phyloP scores from a whole-genome alignment of 441 rosid species.

The Gossypium davidsonii region DNA sequence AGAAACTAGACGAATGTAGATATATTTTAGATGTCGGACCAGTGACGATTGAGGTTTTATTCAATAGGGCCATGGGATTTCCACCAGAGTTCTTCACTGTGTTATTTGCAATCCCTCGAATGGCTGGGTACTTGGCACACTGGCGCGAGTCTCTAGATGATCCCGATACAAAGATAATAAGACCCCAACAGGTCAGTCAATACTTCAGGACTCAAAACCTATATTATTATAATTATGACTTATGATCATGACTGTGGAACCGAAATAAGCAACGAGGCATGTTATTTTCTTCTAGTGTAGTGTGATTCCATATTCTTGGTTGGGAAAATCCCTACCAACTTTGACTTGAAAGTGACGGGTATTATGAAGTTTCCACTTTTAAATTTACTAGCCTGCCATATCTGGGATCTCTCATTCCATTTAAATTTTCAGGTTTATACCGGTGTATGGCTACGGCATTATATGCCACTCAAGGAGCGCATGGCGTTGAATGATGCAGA shows the following conservation, averaged over 20 bases:
- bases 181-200: conserved; percentile 73
- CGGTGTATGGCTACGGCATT: conserved; percentile 84
- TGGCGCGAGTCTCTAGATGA: conserved; percentile 97
- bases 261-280: not conserved
- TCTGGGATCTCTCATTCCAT: not conserved
- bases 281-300: not conserved
- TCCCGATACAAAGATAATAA: conserved; percentile 95
- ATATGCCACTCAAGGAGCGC: conserved; percentile 62
- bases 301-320: not conserved
- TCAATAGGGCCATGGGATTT: conserved; percentile 92
- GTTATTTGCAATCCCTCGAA: conserved; percentile 87
- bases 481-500: conserved; percentile 35
- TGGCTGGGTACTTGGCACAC: conserved; percentile 96
- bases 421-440: conserved; percentile 55
- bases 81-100: conserved; percentile 96
- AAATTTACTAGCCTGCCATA: not conserved
- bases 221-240: not conserved
- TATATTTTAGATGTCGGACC: not conserved
- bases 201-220: not conserved
- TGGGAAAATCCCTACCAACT: not conserved
- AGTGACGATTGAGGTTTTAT: not conserved
- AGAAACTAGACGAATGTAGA: not conserved
- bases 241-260: not conserved
- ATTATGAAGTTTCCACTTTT: not conserved
- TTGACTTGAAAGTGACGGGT: not conserved